Conservation (phyloP, 371 early-diverging fungal species). For the Catenaria anguillulae region DNA sequence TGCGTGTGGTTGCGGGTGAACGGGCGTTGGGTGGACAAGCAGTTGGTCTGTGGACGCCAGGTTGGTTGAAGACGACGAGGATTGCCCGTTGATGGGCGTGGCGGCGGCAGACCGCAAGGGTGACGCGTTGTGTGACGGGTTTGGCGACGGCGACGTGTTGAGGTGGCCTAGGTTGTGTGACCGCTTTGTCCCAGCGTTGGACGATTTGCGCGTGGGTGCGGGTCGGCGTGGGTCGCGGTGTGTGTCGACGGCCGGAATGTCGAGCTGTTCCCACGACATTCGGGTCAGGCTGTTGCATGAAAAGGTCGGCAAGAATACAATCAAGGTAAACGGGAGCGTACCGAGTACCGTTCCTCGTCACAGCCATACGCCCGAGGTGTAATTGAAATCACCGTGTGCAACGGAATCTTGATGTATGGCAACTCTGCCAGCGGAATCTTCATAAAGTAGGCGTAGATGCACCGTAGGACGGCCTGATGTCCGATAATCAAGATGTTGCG, state of each 20-base stretch:
- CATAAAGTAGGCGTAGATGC: slow-evolving; percentile 35
- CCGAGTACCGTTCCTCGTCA: slow-evolving; percentile 68
- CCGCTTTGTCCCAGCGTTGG: background rate
- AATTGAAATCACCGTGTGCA: slow-evolving; percentile 88
- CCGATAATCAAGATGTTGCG: slow-evolving; percentile 88
- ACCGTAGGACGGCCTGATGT: slow-evolving; percentile 85
- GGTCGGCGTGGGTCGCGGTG: slow-evolving; percentile 28
- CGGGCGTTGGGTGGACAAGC: too few species aligned
- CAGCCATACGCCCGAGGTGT: slow-evolving; percentile 91
- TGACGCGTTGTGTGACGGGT: background rate
- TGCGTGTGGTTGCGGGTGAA: background rate
- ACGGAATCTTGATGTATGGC: slow-evolving; percentile 44
- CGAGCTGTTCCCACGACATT: too few species aligned
- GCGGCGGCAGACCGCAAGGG: background rate
- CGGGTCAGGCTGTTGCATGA: too few species aligned
- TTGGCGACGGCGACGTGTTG: background rate
- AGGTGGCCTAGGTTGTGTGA: too few species aligned
- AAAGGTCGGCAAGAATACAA: too few species aligned
- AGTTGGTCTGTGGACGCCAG: background rate
- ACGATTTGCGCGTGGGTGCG: background rate
- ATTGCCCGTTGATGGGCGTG: too few species aligned
- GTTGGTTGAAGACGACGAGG: background rate
- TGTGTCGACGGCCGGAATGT: slow-evolving; percentile 75
- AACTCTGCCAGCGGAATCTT: background rate
- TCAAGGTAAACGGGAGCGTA: too few species aligned